A percentile compares a stretch with the other conserved stretches of the same genome.
Conservation (phyloP, 2,329 filamentous ascomycete species). For the Alternaria dauci region DNA sequence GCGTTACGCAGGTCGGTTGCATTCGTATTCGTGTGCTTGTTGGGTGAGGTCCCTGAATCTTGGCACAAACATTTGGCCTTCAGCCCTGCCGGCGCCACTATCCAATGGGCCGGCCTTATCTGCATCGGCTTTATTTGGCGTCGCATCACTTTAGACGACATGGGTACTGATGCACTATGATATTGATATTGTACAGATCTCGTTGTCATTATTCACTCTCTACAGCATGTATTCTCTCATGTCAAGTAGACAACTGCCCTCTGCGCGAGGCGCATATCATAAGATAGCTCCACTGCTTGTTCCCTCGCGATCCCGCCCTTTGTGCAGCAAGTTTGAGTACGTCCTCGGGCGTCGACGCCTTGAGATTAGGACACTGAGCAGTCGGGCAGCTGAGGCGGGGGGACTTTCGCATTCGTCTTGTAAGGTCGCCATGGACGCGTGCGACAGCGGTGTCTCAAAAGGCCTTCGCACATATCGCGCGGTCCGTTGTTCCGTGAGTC, state of each 20-base stretch:
- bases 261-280: neutral
- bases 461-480: neutral
- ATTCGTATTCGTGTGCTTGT: conserved; percentile 30
- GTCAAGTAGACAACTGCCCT: neutral
- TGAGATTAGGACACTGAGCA: neutral
- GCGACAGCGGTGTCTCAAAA: neutral
- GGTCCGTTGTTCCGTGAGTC: neutral
- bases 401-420: neutral
- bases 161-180: neutral
- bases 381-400: neutral
- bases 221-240: neutral
- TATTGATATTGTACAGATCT: neutral
- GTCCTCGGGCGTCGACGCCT: too few relatives aligned
- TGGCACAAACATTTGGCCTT: conserved; percentile 25
- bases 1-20: conserved; percentile 27
- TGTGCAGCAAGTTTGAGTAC: too few relatives aligned
- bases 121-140: conserved; percentile 13
- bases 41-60: conserved; percentile 30
- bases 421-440: neutral
- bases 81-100: conserved; percentile 8
- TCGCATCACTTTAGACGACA: neutral
- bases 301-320: too few relatives aligned
- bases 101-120: conserved; percentile 15
- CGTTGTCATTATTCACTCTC: neutral
- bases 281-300: neutral